phyloP scores from a whole-genome alignment of 1,284 basidiomycete species.

The Ustilago lituana region DNA sequence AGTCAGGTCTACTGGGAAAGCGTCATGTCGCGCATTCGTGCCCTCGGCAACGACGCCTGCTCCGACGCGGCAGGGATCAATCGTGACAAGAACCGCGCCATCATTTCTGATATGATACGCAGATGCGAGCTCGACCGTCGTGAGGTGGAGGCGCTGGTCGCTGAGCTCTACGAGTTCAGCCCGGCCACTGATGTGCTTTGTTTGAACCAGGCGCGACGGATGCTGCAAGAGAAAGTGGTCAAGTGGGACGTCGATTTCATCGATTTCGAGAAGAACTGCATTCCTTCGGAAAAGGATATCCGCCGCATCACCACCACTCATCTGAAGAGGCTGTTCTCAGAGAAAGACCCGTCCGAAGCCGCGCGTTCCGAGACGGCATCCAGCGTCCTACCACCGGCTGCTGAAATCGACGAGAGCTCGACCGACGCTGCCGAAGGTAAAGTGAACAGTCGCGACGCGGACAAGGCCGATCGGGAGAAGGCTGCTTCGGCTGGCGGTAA shows the following conservation, averaged over 20 bases:
- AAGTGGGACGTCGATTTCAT: conserved; percentile 90
- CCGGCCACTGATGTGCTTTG: conserved; percentile 80
- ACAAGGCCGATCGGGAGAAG: conserved; percentile 12
- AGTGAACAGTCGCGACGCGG: conserved; percentile 7
- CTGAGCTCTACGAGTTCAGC: conserved; percentile 71
- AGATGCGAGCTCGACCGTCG: conserved; percentile 64
- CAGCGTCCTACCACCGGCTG: conserved; percentile 53
- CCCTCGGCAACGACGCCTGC: conserved; percentile 69
- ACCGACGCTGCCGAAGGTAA: conserved; percentile 31
- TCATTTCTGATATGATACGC: conserved; percentile 45
- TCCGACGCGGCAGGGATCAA: conserved; percentile 48
- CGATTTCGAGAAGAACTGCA: conserved; percentile 68
- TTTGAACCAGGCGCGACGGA: conserved; percentile 85
- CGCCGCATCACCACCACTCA: conserved; percentile 66
- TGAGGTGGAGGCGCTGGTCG: conserved; percentile 80
- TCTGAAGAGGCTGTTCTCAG: conserved; percentile 71
- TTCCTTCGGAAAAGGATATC: conserved; percentile 70
- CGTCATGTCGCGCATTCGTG: conserved; percentile 70
- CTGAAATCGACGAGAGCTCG: conserved; percentile 62
- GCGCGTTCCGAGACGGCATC: conserved; percentile 19
- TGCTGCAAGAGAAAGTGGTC: conserved; percentile 92
- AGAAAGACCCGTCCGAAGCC: conserved; percentile 68
- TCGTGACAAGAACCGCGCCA: conserved; percentile 42
- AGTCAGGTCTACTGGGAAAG: conserved; percentile 75
- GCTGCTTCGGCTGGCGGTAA: conserved; percentile 10